A percentile compares a stretch with the other conserved stretches of the same genome.
Conservation (phyloP, 331 rosid genomes). For the Spiraea crenata region DNA sequence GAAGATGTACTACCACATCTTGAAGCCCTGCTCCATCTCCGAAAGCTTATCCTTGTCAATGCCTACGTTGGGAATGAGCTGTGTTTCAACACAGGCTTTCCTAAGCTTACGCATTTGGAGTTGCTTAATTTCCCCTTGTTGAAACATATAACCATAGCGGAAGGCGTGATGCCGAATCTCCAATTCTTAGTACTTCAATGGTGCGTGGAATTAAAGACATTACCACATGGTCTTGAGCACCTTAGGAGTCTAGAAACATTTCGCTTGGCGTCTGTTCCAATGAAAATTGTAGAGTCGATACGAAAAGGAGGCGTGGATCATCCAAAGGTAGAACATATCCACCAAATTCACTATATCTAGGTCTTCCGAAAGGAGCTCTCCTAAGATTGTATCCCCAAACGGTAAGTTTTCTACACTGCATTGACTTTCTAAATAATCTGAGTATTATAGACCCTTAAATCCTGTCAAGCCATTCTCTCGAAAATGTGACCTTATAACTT, state of each 20-base stretch:
- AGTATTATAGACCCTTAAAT: too few relatives aligned
- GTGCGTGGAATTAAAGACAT: not conserved
- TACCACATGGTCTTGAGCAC: not conserved
- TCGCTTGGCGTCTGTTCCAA: not conserved
- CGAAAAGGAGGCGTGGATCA: conserved; percentile 5
- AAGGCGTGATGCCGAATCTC: conserved; percentile 14
- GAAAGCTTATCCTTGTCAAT: not conserved
- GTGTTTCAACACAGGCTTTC: conserved; percentile 1
- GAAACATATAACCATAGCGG: not conserved
- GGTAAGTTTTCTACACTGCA: too few relatives aligned
- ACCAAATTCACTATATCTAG: not conserved
- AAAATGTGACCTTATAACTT: too few relatives aligned
- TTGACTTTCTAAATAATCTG: too few relatives aligned
- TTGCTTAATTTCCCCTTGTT: not conserved
- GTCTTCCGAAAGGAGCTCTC: too few relatives aligned
- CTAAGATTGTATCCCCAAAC: too few relatives aligned
- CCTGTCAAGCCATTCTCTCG: too few relatives aligned
- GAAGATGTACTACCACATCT: conserved; percentile 17
- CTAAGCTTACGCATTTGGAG: not conserved
- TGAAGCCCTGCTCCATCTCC: conserved; percentile 6
- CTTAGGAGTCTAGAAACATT: not conserved
- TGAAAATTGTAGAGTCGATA: not conserved
- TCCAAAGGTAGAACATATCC: conserved; percentile 4
- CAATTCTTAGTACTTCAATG: rapidly evolving
- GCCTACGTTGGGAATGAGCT: not conserved